phyloP scores from a whole-genome alignment of 2,329 filamentous ascomycete species.

The Clonostachys rosea region DNA sequence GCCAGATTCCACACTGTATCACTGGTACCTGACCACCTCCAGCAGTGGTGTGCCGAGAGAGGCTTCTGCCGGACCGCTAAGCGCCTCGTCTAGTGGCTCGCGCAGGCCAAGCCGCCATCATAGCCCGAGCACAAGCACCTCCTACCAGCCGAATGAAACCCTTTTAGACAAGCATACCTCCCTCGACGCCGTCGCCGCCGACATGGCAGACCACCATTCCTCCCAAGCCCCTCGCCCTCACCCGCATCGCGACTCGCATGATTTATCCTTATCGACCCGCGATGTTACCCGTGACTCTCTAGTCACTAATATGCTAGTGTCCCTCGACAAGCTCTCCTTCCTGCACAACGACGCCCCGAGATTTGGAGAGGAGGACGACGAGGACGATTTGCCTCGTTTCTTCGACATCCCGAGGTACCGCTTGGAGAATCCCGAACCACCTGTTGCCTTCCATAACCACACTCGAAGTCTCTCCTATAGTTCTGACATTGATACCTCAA shows the following conservation, averaged over 20 bases:
- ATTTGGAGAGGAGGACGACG: conserved; percentile 18
- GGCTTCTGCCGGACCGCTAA: background rate
- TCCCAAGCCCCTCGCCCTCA: conserved; percentile 13
- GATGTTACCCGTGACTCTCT: conserved; percentile 84
- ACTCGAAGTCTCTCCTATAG: conserved; percentile 48
- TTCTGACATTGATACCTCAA: conserved; percentile 54
- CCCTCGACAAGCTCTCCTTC: conserved; percentile 75
- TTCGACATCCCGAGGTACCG: conserved; percentile 8
- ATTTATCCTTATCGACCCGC: conserved; percentile 73
- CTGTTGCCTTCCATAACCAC: conserved; percentile 24
- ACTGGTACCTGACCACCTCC: too few relatives aligned
- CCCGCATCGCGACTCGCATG: conserved; percentile 64
- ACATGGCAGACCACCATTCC: conserved; percentile 16
- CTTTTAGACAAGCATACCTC: conserved; percentile 13
- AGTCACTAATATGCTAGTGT: conserved; percentile 92
- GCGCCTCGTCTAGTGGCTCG: background rate
- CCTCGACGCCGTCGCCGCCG: conserved; percentile 4
- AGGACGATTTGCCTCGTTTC: conserved; percentile 9
- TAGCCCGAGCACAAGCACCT: background rate
- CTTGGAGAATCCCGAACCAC: conserved; percentile 19
- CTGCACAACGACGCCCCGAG: conserved; percentile 5
- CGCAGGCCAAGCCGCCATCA: background rate
- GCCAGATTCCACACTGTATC: too few relatives aligned
- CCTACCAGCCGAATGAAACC: conserved; percentile 9
- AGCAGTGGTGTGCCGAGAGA: too few relatives aligned